Base-by-base conservation (phyloP, 441 rosid genomes). In the Syzygium malaccense region DNA sequence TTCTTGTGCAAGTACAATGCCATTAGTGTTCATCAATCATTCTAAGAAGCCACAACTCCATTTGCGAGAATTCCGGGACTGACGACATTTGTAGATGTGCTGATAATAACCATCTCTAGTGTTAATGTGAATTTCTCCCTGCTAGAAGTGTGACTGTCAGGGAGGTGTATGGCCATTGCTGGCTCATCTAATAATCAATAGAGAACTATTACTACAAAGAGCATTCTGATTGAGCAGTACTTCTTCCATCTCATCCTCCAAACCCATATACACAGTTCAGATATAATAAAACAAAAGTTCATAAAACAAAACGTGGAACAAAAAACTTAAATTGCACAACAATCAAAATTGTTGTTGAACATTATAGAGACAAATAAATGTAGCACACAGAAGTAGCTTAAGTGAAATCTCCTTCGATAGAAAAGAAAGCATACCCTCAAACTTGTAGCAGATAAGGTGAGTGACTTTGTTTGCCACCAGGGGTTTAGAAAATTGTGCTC, bases 391-490 rank as follows among this genome's bases (percentile, higher is more conserved):
- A 18, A 32, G 54, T 14, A 68, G 71, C 15, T 10, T n/a, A 53
- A 78, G 84, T 41, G 53, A 78, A 45, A 78, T 30, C 53, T 41
- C 49, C 17, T 78, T 62, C 19, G 3, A 84, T 28, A 55, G 57
- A 49, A 88, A 53, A 55, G 57, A 88, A 90, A 89, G 6, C 91
- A 32, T 89, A 97, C 99, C 99, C 92, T 98, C 99, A 93, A 96
- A 96, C 92, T 98, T 96, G 89, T 98, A 98, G 93, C 99, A 97
- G 86, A 98, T 91, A 88, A 98, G 97, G 94, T 98, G 99, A 11
- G 99, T 97, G 55, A 96, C 95, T 91, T 93, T 95, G 93, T 93
- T 96, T 32, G 99, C 99, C 85, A 95, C 96, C 92, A 98, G 90
- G 1, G 99, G 99, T 93, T 97, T 98, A 9, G 97, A 97, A 94